Percentiles rank a stretch among this genome's conserved stretches.
Conservation (phyloP, 2,329 filamentous ascomycete species). For the Ceratocystis diversiconidia region DNA sequence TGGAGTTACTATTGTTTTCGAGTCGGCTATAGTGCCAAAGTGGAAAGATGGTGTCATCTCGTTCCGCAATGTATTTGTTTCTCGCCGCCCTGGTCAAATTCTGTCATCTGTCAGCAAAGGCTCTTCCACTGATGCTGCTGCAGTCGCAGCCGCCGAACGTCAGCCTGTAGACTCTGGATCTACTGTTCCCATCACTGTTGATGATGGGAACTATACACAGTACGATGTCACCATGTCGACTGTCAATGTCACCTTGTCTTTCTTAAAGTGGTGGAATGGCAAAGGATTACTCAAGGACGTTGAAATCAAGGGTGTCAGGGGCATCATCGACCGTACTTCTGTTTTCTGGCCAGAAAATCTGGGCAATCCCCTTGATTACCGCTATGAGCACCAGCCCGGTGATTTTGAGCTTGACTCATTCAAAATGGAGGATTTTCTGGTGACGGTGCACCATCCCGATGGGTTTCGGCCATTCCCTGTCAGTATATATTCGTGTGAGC, state of each 20-base stretch:
- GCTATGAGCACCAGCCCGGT: constrained; percentile 73
- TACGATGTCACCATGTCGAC: constrained; percentile 92
- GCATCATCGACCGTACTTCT: constrained; percentile 78
- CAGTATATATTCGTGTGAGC: constrained; percentile 89
- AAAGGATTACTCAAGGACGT: constrained; percentile 85
- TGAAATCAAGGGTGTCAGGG: constrained; percentile 82
- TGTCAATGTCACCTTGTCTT: constrained; percentile 90
- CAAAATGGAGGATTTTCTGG: constrained; percentile 82
- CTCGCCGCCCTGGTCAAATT: constrained; percentile 69
- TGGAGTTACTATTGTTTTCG: constrained; percentile 86
- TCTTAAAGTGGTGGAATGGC: constrained; percentile 98
- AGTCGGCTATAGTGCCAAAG: constrained; percentile 91
- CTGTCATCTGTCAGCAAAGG: constrained; percentile 81
- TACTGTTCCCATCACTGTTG: constrained; percentile 36
- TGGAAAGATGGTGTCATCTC: constrained; percentile 93
- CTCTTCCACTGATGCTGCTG: constrained; percentile 69
- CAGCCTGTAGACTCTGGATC: constrained; percentile 33
- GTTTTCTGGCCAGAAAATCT: constrained; percentile 52
- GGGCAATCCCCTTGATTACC: constrained; percentile 72
- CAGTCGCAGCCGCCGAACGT: constrained; percentile 63
- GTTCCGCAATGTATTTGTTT: constrained; percentile 93
- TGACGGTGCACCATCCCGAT: constrained; percentile 81
- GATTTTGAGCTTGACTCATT: constrained; percentile 97
- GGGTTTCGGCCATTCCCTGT: constrained; percentile 89
- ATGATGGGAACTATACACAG: constrained; percentile 95